Evolutionary conservation across 352 stramenopile genomes (phyloP).

Genomic region (Peronospora destructor): DNA sequence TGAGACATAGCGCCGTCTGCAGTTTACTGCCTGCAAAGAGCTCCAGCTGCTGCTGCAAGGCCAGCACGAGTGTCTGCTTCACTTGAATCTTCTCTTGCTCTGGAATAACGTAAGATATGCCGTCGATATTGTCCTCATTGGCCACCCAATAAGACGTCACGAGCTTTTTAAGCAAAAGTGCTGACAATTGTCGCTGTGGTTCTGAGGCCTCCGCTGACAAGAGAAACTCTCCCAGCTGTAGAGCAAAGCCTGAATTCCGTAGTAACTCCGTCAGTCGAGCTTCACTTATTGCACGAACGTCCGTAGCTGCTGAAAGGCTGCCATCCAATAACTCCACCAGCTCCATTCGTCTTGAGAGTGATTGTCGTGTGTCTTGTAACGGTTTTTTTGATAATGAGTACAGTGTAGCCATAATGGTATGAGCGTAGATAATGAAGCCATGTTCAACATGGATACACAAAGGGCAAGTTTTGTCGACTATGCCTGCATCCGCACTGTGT

Average conservation of each 20-base stretch:
- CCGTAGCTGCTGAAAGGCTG: constrained; percentile 38
- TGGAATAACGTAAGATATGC: constrained; percentile 37
- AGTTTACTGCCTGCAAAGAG: constrained; percentile 63
- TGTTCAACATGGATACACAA: no score
- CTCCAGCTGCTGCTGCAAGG: constrained; percentile 50
- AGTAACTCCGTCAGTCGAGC: constrained; percentile 58
- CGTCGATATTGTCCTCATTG: constrained; percentile 24
- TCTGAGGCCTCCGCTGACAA: constrained; percentile 33
- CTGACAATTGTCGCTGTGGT: constrained; percentile 58
- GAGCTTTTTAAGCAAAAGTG: constrained; percentile 72
- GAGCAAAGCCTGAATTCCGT: constrained; percentile 52
- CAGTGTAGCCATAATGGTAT: constrained; percentile 1
- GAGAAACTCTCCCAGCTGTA: constrained; percentile 66
- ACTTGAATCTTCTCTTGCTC: constrained; percentile 69
- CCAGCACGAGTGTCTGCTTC: constrained; percentile 45
- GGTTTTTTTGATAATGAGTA: constrained; percentile 1
- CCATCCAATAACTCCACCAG: constrained; percentile 50
- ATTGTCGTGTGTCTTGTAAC: no score
- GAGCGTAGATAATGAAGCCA: no score
- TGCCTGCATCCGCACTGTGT: no score
- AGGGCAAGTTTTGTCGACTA: no score
- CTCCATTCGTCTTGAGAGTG: constrained; percentile 20
- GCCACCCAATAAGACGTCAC: constrained; percentile 57
- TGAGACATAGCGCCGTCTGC: constrained; percentile 71
- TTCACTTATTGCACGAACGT: constrained; percentile 51